These are phyloP conservation scores for Viola pubescens DNA, from an alignment of 441 rosid genomes.

Conservation along the genomic window DNA sequence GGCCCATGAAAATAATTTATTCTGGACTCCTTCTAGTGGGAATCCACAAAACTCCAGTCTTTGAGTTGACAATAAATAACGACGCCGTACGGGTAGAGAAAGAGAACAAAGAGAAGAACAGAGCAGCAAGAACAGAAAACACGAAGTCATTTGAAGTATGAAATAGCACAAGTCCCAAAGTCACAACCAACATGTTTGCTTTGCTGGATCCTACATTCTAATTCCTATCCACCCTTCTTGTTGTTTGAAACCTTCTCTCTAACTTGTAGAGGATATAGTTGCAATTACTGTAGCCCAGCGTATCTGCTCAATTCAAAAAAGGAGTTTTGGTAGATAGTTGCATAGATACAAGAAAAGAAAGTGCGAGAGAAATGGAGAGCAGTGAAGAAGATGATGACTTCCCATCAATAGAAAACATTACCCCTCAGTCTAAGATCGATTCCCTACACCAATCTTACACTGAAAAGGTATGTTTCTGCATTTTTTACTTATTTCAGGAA, in stretches of 20 bases:
- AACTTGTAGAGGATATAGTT: no score
- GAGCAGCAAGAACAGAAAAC: no score
- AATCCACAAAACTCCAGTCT: no score
- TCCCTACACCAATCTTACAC: conserved; percentile 72
- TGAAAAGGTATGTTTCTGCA: conserved; percentile 54
- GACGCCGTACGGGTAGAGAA: no score
- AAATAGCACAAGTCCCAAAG: background rate
- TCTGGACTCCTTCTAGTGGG: no score
- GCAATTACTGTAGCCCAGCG: background rate
- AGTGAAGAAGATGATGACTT: conserved; percentile 95
- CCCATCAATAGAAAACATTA: conserved; percentile 71
- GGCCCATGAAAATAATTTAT: no score
- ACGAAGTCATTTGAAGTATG: no score
- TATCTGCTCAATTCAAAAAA: conserved; percentile 2
- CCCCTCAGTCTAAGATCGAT: conserved; percentile 80
- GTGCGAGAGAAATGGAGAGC: conserved; percentile 54
- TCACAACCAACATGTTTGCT: background rate
- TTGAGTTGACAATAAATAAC: no score
- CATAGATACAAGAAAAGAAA: background rate
- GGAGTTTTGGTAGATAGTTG: background rate
- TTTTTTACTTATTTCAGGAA: background rate
- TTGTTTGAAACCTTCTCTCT: no score
- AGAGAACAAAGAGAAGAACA: no score
- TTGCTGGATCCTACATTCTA: background rate
- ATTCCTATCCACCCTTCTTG: background rate